Base-by-base conservation (phyloP, 257 asterid genomes). In the Gardenia jasminoides region DNA sequence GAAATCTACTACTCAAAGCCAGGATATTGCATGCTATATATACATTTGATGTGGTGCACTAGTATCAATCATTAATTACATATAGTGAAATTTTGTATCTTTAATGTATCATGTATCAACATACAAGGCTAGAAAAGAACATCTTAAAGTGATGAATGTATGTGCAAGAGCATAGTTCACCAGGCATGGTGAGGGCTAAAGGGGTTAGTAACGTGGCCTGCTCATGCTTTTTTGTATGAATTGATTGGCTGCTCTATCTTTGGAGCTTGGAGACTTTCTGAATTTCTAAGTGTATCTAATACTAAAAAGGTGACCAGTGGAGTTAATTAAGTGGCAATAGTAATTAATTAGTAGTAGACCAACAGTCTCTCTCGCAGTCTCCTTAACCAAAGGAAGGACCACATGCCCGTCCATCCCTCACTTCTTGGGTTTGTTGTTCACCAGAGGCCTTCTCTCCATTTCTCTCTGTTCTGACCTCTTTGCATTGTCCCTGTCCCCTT, bases 351-450 rank as follows among this genome's bases (percentile, higher is more conserved):
- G 30, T 59, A 59, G 65, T 59, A 59, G 30, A n/a, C 66, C 8
- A 59, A 24, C 66, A n/a, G 31, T 59, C 66, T 26, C 31, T 24
- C 31, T 59, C 31, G 26, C 62, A 20, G 62, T 56, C 62, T 24
- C 33, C 10, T 59, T 44, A 22, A 31, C n/a, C 64, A 30, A 24
- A 30, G 36, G 20, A 62, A 28, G 80, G 80, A 77, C 80, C 80
- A 77, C 76, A 70, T 77, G 69, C 68, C 22, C 20, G 10, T 47
- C 72, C 67, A 24, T 20, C 44, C 68, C 69, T 30, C n/a, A 20
- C 28, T 74, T 58, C 70, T 43, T 78, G 19, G 76, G 77, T 61
- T 44, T 70, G 69, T 67, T 61, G 74, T 70, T 76, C 80, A 61
- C 80, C 81, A 81, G 80, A 78, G 73, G 11, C 41, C 41, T 33